Base-by-base conservation (phyloP, 73 alveolate genomes). In the Paraurostyla sp. region DNA sequence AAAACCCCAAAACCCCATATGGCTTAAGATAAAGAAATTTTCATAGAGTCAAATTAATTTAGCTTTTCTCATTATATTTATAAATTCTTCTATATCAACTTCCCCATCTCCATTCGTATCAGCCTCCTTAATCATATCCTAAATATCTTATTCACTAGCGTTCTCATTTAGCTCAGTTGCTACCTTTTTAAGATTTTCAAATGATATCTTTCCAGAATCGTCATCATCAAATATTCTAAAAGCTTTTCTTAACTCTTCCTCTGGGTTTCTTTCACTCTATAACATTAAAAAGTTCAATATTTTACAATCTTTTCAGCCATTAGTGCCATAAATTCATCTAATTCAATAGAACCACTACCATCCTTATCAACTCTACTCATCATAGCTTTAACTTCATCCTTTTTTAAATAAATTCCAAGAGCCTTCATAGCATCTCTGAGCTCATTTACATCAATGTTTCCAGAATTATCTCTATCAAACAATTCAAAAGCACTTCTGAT, bases 401-500 rank as follows among this genome's bases (percentile, higher is more conserved):
- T 94, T 40, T 58, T 88, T 65, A 92, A 41, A 50, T 81, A 78
- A 56, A 94, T 85, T 0, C 98, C 98, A 68, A 94, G 88, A 11
- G 97, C 94, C 71, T 94, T 88, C 98, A 94, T 94, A 0, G 98
- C 98, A 52, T 89, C 93, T 71, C 89, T 88, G 22, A 94, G 75
- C 68, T 94, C 98, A 0, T 76, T 90, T 32, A 91, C 93, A 59
- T 81, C 93, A 41, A 94, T 80, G 18, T 94, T 84, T 25, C 91
- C 96, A n/a, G 92, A 89, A 40, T 90, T 87, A 85, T 92, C 96
- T 57, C 84, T 51, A 86, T 95, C 99, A 75, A 97, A 96, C 78
- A 83, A 85, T 41, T 83, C 65, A 90, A 94, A 94, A 62, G 98
- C 98, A 36, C 88, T 92, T 68, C 92, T 83, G 56, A 94, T 94